Conservation (phyloP, 768 basidiomycete species). For the Chalciporus sphaerocephalus region DNA sequence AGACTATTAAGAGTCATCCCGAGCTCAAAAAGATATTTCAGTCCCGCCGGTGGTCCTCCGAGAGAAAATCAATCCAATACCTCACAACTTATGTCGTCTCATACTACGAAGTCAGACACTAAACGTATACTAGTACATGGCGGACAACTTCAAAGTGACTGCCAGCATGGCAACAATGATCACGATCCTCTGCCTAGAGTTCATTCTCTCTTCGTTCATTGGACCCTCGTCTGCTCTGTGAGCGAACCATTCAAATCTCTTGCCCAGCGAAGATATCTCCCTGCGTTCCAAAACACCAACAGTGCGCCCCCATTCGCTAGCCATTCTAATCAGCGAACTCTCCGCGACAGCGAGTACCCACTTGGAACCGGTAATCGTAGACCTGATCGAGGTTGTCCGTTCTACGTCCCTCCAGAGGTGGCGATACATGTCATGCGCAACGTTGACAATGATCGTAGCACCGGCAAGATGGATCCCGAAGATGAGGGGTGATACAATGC, state of each 20-base stretch:
- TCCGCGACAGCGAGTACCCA: conserved; percentile 46
- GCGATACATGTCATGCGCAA: conserved; percentile 46
- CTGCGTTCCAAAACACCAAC: conserved; percentile 43
- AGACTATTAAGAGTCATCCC: no score
- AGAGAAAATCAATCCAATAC: not conserved
- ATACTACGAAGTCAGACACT: not conserved
- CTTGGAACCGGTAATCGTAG: conserved; percentile 30
- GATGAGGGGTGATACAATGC: conserved; percentile 4
- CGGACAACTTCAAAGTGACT: not conserved
- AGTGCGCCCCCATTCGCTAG: conserved; percentile 45
- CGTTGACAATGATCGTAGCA: conserved; percentile 37
- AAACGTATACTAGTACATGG: not conserved
- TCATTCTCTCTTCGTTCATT: conserved; percentile 40
- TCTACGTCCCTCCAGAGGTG: conserved; percentile 42
- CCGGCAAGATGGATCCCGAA: conserved; percentile 23
- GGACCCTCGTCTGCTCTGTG: conserved; percentile 39
- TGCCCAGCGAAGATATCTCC: conserved; percentile 36
- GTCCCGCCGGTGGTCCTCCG: no score
- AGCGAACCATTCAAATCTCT: conserved; percentile 56
- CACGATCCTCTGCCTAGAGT: conserved; percentile 34
- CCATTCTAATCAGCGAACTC: conserved; percentile 48
- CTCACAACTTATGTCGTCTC: not conserved
- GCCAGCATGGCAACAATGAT: conserved; percentile 14
- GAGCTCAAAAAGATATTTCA: no score
- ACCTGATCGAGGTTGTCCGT: conserved; percentile 32